Evolutionary conservation across 495 filamentous ascomycete species (phyloP).

Genomic region (Hyaloscypha hepaticicola): DNA sequence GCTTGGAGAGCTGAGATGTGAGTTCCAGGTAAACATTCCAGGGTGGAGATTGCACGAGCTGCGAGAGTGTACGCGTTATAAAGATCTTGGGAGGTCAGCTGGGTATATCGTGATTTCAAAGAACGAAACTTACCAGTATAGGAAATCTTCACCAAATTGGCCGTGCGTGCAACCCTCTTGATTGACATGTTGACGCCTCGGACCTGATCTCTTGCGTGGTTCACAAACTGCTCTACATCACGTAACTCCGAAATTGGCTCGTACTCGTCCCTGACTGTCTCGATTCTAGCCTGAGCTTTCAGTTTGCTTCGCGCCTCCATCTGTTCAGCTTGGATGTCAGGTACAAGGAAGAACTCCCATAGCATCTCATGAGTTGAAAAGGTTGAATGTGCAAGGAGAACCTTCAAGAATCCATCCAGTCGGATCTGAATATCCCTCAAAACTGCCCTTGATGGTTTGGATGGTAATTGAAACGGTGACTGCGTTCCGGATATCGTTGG

Average conservation of each 20-base stretch:
- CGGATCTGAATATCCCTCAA: conserved; percentile 85
- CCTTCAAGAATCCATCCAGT: conserved; percentile 82
- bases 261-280: conserved; percentile 85
- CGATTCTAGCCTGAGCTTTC: conserved; percentile 78
- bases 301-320: conserved; percentile 84
- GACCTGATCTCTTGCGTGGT: conserved; percentile 84
- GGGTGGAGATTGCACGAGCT: conserved; percentile 54
- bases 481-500: conserved; percentile 76
- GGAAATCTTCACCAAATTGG: conserved; percentile 56
- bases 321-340: conserved; percentile 85
- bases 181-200: conserved; percentile 79
- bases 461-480: conserved; percentile 89
- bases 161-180: conserved; percentile 71
- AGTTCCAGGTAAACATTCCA: conserved; percentile 63
- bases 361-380: conserved; percentile 97
- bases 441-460: conserved; percentile 82
- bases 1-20: conserved; percentile 71
- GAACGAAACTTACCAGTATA: conserved; percentile 47
- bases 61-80: conserved; percentile 64
- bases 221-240: conserved; percentile 93
- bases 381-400: conserved; percentile 84
- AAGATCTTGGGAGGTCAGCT: conserved; percentile 54
- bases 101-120: neutral
- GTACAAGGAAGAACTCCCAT: conserved; percentile 99
- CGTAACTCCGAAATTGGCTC: conserved; percentile 79